Evolutionary conservation across 139 green algal genomes (phyloP).

Genomic region (Penium margaritaceum): DNA sequence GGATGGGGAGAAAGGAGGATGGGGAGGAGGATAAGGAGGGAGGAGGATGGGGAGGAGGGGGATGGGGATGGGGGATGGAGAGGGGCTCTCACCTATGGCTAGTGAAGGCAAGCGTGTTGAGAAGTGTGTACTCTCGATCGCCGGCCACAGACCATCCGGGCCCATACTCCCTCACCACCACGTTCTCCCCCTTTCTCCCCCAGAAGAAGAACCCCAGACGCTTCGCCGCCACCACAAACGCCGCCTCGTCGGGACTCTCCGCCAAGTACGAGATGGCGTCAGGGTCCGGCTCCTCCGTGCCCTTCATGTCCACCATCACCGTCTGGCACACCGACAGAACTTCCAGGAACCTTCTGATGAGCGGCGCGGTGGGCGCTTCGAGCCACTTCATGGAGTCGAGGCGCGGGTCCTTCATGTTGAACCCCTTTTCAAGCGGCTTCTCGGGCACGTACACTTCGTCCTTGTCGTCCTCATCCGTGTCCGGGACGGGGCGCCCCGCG

Average conservation of each 20-base stretch:
- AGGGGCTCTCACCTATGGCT: slow-evolving; percentile 15
- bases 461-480: slow-evolving; percentile 35
- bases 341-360: slow-evolving; percentile 28
- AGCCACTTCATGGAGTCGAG: slow-evolving; percentile 32
- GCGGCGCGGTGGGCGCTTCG: background rate
- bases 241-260: slow-evolving; percentile 88
- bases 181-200: slow-evolving; percentile 1
- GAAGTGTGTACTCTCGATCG: slow-evolving; percentile 61
- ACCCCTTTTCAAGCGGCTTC: slow-evolving; percentile 39
- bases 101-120: slow-evolving; percentile 85
- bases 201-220: slow-evolving; percentile 61
- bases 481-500: slow-evolving; percentile 5
- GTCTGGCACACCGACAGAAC: slow-evolving; percentile 46
- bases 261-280: slow-evolving; percentile 45
- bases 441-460: slow-evolving; percentile 20
- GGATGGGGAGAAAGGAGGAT: background rate
- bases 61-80: background rate
- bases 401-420: slow-evolving; percentile 30
- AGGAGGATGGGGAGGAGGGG: background rate
- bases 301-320: slow-evolving; percentile 12
- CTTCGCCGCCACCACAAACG: slow-evolving; percentile 83
- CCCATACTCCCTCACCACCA: slow-evolving; percentile 43
- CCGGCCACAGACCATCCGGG: background rate
- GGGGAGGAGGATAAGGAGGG: background rate
- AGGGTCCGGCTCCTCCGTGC: background rate